Percentiles rank a stretch among this genome's conserved stretches.
Evolutionary conservation across 768 basidiomycete genomes (phyloP).

Genomic region (Xerocomellus amylosporus): DNA sequence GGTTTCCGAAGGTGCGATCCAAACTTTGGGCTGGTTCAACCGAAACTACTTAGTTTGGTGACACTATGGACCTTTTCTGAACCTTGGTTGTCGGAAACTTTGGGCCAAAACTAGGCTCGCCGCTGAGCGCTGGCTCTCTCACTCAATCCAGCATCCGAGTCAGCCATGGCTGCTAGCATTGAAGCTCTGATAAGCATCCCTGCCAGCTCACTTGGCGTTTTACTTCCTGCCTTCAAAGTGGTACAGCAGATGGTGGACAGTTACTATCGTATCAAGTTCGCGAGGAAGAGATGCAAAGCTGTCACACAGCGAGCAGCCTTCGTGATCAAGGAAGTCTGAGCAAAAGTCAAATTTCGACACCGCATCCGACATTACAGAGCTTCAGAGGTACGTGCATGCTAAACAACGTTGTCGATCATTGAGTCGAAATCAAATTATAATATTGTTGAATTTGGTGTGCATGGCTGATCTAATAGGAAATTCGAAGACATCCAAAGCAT

Average conservation of each 20-base stretch:
- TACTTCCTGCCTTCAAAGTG: not conserved
- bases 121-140: too few relatives aligned
- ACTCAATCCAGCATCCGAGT: too few relatives aligned
- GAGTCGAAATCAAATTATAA: too few relatives aligned
- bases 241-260: not conserved
- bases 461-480: not conserved
- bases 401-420: too few relatives aligned
- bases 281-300: not conserved
- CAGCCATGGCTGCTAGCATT: too few relatives aligned
- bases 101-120: too few relatives aligned
- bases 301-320: conserved; percentile 1
- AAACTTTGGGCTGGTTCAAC: too few relatives aligned
- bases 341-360: not conserved
- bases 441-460: not conserved
- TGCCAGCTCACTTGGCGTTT: not conserved
- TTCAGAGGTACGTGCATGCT: not conserved
- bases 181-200: too few relatives aligned
- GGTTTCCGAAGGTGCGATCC: too few relatives aligned
- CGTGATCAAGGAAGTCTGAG: not conserved
- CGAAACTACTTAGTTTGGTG: too few relatives aligned
- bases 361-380: not conserved
- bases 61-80: too few relatives aligned
- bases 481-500: conserved; percentile 1
- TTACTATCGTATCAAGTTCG: not conserved
- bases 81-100: too few relatives aligned